These are phyloP conservation scores for Beauveria caledonica DNA, from an alignment of 2,329 filamentous ascomycete species.

Conservation along the genomic window DNA sequence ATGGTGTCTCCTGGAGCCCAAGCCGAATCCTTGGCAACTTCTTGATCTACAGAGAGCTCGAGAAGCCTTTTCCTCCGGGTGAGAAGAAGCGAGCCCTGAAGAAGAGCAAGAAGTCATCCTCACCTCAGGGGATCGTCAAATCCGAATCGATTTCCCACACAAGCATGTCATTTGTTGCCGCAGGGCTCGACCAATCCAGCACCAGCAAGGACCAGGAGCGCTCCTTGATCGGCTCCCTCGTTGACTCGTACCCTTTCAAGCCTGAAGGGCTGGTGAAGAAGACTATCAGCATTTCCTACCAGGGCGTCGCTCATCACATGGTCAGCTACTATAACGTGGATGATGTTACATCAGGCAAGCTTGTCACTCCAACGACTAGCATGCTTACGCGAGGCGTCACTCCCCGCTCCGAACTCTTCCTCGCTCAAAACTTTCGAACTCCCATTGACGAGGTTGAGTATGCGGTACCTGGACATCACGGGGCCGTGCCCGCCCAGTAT, in stretches of 20 bases:
- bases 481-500: constrained; percentile 12
- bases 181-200: constrained; percentile 13
- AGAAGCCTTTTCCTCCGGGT: constrained; percentile 68
- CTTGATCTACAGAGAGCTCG: constrained; percentile 75
- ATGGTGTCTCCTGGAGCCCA: constrained; percentile 85
- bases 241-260: constrained; percentile 89
- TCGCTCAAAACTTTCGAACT: constrained; percentile 57
- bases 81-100: constrained; percentile 82
- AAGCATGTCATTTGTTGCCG: constrained; percentile 11
- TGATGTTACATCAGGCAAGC: constrained; percentile 58
- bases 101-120: constrained; percentile 41
- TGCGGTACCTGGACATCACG: constrained; percentile 11
- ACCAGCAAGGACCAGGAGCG: constrained; percentile 26
- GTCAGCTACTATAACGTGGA: constrained; percentile 83
- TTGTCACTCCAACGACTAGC: constrained; percentile 51
- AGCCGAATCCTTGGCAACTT: constrained; percentile 80
- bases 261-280: constrained; percentile 79
- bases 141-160: constrained; percentile 20
- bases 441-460: constrained; percentile 53
- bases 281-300: constrained; percentile 73
- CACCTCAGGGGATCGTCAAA: constrained; percentile 29
- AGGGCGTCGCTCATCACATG: constrained; percentile 71
- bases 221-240: constrained; percentile 65
- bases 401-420: constrained; percentile 50
- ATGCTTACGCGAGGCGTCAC: constrained; percentile 29